phyloP scores from a whole-genome alignment of 2,329 filamentous ascomycete genomes.

The Stachybotrys chlorohalonatus region DNA sequence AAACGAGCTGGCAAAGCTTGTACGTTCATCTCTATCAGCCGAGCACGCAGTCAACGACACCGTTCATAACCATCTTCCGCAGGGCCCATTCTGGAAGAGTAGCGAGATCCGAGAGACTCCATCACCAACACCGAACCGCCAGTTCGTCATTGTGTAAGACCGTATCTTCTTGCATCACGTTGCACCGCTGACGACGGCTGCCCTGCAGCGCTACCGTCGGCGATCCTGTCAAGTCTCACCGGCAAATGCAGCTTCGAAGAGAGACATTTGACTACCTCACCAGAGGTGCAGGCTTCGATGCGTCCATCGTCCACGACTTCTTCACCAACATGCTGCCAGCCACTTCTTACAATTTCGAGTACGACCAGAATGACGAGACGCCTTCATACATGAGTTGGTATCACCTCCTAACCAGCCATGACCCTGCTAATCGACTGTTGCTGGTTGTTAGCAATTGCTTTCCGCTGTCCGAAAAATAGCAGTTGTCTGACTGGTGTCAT shows the following conservation, averaged over 20 bases:
- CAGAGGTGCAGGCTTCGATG: background rate
- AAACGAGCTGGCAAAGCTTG: background rate
- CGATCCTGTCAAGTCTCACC: background rate
- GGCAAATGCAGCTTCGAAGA: background rate
- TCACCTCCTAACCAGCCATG: background rate
- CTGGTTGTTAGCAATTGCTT: background rate
- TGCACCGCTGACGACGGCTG: background rate
- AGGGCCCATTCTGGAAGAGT: background rate
- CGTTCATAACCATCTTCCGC: too few relatives aligned
- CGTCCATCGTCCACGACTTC: background rate
- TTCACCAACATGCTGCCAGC: background rate
- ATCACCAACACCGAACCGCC: background rate
- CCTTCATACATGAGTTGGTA: slow-evolving; percentile 3
- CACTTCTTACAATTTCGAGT: slow-evolving; percentile 1
- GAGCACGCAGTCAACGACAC: too few relatives aligned
- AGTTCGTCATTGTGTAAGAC: background rate
- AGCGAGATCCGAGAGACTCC: background rate
- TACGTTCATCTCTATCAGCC: background rate
- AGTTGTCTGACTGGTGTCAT: background rate
- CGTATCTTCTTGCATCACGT: background rate
- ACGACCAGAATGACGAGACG: background rate
- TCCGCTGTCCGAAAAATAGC: background rate
- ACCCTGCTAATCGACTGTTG: background rate
- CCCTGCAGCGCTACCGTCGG: background rate
- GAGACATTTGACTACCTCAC: background rate